Conservation (phyloP, 1,284 basidiomycete genomes). For the Cronartium ribicola region DNA sequence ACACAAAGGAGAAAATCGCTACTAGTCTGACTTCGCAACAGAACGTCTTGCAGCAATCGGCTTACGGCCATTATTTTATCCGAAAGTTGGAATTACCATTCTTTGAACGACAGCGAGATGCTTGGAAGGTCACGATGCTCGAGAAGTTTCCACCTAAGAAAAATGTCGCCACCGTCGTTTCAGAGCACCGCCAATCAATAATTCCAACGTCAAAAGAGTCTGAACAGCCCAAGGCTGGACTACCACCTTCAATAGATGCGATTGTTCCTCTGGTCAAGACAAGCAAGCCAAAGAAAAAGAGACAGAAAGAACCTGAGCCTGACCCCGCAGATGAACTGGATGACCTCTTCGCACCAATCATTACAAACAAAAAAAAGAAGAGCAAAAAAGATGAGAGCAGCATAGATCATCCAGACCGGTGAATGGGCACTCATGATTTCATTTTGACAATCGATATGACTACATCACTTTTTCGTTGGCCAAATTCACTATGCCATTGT, state of each 20-base stretch:
- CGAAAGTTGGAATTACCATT: constrained; percentile 72
- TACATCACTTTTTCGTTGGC: no score
- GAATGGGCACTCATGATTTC: no score
- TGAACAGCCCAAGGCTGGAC: background rate
- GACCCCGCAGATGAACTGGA: background rate
- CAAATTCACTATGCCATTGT: no score
- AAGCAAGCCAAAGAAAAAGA: background rate
- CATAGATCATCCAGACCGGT: no score
- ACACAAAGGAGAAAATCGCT: constrained; percentile 62
- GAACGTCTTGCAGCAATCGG: constrained; percentile 62
- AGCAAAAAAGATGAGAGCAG: constrained; percentile 6
- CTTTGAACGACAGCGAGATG: constrained; percentile 69
- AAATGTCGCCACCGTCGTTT: background rate
- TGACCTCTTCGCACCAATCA: background rate
- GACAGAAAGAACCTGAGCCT: background rate
- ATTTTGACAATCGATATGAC: no score
- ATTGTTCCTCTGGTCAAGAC: background rate
- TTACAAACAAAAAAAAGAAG: background rate
- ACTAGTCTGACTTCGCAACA: constrained; percentile 23
- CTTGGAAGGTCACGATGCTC: constrained; percentile 63
- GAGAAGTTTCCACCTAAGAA: constrained; percentile 1
- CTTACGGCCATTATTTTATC: constrained; percentile 79
- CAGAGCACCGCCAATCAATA: background rate
- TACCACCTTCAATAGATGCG: background rate
- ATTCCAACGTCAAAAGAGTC: background rate